A percentile compares a stretch with the other conserved stretches of the same genome.
These are phyloP conservation scores for Achlya hypogyna DNA, from an alignment of 352 stramenopile genomes.

Conservation along the genomic window DNA sequence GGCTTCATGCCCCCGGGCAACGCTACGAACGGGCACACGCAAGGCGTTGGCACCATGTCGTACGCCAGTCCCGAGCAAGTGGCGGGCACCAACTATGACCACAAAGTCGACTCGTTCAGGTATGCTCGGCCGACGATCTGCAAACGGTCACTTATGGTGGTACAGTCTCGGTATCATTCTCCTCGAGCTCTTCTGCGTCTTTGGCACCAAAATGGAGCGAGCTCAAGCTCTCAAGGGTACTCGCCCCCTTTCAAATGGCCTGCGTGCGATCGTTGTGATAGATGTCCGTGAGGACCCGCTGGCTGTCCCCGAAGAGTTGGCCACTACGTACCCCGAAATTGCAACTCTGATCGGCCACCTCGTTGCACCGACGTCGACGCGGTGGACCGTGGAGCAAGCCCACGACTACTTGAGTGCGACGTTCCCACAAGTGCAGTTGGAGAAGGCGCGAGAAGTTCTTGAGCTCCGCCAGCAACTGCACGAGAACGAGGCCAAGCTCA, in stretches of 20 bases:
- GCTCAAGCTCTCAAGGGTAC: slow-evolving; percentile 9
- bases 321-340: slow-evolving; percentile 6
- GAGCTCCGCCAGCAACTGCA: slow-evolving; percentile 10
- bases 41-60: slow-evolving; percentile 21
- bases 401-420: neutral
- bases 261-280: neutral
- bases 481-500: neutral
- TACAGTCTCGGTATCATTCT: slow-evolving; percentile 20
- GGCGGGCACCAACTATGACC: slow-evolving; percentile 5
- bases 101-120: slow-evolving; percentile 20
- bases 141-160: neutral
- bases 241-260: neutral
- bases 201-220: slow-evolving; percentile 20
- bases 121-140: neutral
- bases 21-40: neutral
- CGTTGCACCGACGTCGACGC: neutral
- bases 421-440: slow-evolving; percentile 13
- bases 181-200: slow-evolving; percentile 18
- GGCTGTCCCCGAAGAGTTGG: neutral
- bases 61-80: slow-evolving; percentile 21
- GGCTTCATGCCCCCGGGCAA: neutral
- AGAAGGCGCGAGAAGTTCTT: slow-evolving; percentile 12
- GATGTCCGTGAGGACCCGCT: neutral
- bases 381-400: slow-evolving; percentile 9
- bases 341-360: slow-evolving; percentile 3